Base-by-base conservation (phyloP, 2,329 filamentous ascomycete species). In the Microascus cirrosus region DNA sequence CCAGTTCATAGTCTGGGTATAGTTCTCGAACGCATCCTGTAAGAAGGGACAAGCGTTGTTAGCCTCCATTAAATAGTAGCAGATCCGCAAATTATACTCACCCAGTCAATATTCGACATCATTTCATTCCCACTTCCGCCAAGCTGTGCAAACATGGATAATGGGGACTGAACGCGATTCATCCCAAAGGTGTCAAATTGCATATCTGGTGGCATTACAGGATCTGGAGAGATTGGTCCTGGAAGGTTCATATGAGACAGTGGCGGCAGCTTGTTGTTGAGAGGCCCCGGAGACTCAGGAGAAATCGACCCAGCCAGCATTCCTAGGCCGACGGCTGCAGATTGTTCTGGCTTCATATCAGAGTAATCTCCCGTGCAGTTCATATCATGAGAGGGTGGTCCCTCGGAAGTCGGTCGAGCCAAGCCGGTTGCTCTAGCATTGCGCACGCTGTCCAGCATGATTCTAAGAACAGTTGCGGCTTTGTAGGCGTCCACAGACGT, bases 401-500 rank as follows among this genome's bases (percentile, higher is more conserved):
- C 45, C 5, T 50, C 45, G 2, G 45, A 20, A 24, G 45, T 12
- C 6, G 45, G 11, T 12, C 11, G 45, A 50, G 6, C 51, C 8
- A 15, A 13, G 11, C 10, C 25, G 34, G 51, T n/a, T 18, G 24
- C 24, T n/a, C n/a, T 32, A 12, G 55, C 45, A 25, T 35, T 36
- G 11, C 50, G 50, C 32, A 51, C 55, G 5, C 55, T 57, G 13
- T 53, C 55, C n/a, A 57, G 35, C n/a, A 52, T n/a, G 25, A 96
- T 84, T 24, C 84, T 85, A n/a, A 97, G 76, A 25, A 93, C 80
- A 50, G 83, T 84, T 48, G 84, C 84, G 1, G 90, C 93, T 73
- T 97, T 97, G 74, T 86, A 92, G 0, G 92, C 90, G 63, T 97
- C 93, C 73, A 96, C 87, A 1, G 88, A 94, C 25, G 84, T 78